Evolutionary conservation across 495 filamentous ascomycete species (phyloP).

Genomic region (Penicillium crystallinum): DNA sequence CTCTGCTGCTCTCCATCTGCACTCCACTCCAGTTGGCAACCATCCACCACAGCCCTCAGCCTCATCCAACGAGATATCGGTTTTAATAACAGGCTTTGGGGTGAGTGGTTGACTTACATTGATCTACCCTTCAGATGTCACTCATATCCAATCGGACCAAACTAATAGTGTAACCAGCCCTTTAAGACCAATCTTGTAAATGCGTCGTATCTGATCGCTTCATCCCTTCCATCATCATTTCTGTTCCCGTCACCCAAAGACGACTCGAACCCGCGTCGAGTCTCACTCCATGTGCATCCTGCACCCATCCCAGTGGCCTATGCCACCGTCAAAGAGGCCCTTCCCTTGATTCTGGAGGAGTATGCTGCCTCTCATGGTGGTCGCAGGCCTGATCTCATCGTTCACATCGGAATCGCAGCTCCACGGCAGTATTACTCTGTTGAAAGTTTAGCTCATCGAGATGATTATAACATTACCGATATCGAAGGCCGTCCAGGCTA

Average conservation of each 20-base stretch:
- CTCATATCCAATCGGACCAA: neutral
- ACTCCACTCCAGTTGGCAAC: conserved; percentile 11
- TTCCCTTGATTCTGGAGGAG: conserved; percentile 53
- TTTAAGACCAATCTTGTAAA: conserved; percentile 65
- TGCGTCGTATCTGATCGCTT: conserved; percentile 66
- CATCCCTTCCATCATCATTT: conserved; percentile 38
- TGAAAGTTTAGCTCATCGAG: conserved; percentile 66
- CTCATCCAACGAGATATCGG: conserved; percentile 48
- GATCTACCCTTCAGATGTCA: conserved; percentile 16
- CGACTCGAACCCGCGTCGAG: conserved; percentile 35
- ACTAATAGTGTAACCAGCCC: conserved; percentile 43
- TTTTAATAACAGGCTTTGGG: conserved; percentile 69
- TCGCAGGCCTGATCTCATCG: conserved; percentile 55
- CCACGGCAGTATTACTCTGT: conserved; percentile 62
- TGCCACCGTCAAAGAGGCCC: conserved; percentile 50
- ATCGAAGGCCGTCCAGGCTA: conserved; percentile 55
- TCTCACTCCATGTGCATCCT: conserved; percentile 62
- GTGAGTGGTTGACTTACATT: conserved; percentile 50
- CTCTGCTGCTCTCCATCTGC: conserved; percentile 14
- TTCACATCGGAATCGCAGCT: conserved; percentile 81
- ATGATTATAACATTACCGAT: conserved; percentile 67
- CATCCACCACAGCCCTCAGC: conserved; percentile 13
- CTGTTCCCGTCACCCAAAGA: conserved; percentile 16
- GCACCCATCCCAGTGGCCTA: conserved; percentile 67
- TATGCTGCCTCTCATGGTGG: conserved; percentile 32